Conservation (phyloP, 768 basidiomycete species). For the Suillus alpinus region DNA sequence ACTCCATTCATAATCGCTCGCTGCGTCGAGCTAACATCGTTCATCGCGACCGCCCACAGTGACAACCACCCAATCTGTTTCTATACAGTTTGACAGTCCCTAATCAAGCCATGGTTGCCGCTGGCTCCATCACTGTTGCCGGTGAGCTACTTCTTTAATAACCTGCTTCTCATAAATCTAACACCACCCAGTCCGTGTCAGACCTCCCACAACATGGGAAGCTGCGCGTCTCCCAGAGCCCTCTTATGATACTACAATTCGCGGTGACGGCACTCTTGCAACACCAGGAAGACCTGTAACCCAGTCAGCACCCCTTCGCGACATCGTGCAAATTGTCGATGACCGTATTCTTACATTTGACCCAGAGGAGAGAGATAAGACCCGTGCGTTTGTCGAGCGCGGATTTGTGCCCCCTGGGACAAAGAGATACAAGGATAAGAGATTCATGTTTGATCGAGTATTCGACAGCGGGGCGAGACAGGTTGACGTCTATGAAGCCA, state of each 20-base stretch:
- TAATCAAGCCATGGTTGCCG: conserved; percentile 60
- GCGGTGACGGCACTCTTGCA: conserved; percentile 85
- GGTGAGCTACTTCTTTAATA: conserved; percentile 42
- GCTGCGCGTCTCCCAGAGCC: conserved; percentile 79
- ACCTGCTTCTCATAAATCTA: conserved; percentile 12
- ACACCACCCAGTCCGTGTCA: conserved; percentile 71
- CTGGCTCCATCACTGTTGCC: conserved; percentile 86
- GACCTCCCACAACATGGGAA: conserved; percentile 85
- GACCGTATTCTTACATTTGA: conserved; percentile 96
- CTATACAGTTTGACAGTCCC: not conserved
- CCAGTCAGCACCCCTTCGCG: conserved; percentile 58
- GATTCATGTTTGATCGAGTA: conserved; percentile 96
- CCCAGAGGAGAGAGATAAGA: conserved; percentile 84
- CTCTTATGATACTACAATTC: conserved; percentile 65
- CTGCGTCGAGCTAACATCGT: not conserved
- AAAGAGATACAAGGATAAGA: conserved; percentile 92
- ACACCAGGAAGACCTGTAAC: conserved; percentile 53
- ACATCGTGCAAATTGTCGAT: conserved; percentile 87
- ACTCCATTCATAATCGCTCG: not conserved
- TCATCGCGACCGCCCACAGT: not conserved
- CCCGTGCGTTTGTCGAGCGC: conserved; percentile 77
- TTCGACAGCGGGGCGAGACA: conserved; percentile 81
- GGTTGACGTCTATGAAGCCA: conserved; percentile 83
- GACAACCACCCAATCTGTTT: too few species aligned
- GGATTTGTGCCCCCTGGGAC: conserved; percentile 85